Evolutionary conservation across 306 rosid genomes (phyloP), one percentile per base, ranked within the genome.

Genomic region (Rosa lucieae): DNA sequence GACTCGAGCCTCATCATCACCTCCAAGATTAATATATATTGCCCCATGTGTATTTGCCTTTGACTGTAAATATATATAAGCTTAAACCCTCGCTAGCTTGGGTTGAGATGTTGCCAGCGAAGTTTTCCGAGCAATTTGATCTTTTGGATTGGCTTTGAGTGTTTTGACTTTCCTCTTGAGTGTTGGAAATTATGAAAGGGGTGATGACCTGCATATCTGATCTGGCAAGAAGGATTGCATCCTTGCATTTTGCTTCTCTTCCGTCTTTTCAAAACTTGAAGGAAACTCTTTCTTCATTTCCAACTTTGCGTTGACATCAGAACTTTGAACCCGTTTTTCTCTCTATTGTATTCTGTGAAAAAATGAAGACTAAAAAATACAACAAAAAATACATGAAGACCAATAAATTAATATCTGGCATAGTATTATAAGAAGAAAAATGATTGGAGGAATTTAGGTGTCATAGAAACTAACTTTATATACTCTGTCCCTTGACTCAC

Each of bases 91-190:
- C n/a, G 63, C 32, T 8, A 56, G 63, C 32, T 8, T n/a, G 26
- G 67, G 51, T 74, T 21, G 39, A 37, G 67, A 58, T 20, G 32
- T 73, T 55, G 66, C 78, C 68, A 21, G 62, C 39, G 14, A 73
- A 35, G 67, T 39, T 5, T 3, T 65, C 2, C 23, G 20, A 63
- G 68, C 15, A 56, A 12, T 46, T 40, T 56, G 18, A 40, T 46
- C 40, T 37, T 18, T 74, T 12, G 68, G 67, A 74, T 56, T 74
- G 56, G 47, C 21, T 35, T 72, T 44, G 47, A 8, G 11, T 44
- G 9, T 44, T 8, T 44, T 72, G 76, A 51, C 52, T 18, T 8
- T 43, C 43, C 78, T 46, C 70, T 14, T 5, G 3, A 14, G 8
- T 75, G 58, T 23, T 23, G 58, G 78, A 39, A 74, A 15, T 8